Base-by-base conservation (phyloP, 805 yeast species). In the Wickerhamomyces bovis region DNA sequence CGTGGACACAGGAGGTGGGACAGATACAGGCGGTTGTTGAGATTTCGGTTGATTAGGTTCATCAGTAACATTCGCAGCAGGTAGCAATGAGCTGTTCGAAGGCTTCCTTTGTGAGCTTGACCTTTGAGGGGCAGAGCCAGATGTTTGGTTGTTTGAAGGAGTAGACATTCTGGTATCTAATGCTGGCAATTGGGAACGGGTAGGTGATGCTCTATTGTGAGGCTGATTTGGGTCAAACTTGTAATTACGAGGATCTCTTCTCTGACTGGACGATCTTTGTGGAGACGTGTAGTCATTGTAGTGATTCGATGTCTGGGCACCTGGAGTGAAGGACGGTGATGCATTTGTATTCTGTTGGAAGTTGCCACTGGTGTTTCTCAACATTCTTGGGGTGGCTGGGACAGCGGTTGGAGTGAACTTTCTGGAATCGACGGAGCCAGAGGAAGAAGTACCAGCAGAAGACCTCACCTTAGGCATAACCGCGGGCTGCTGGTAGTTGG, bases 351-450 rank as follows among this genome's bases (percentile, higher is more conserved):
- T 30, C 19, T 44, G 30, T 11, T 39, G 42, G 57, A 55, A 48
- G 46, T 64, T 63, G 1, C 75, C 76, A 50, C 80, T 73, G 3
- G 76, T 75, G 55, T 77, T 78, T 54, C 85, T 70, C 42, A 81
- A 64, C 87, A 82, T 82, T 54, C 87, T 66, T 9, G 87, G 85
- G 2, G 88, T 81, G 2, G 87, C 87, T 2, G 85, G 85, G 4
- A 72, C 76, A 10, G 59, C 59, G 4, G 55, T 35, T 4, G 58
- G 57, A 2, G 53, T 56, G 19, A 44, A 49, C 19, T 52, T 47
- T 9, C 41, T 44, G 2, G 55, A 38, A 10, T 33, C 46, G 23
- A 20, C 21, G 2, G 47, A 39, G 23, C 42, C 40, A 8, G 47
- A 43, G 21, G 36, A 19, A 2, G 54, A 49, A 16, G 45, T 44